Evolutionary conservation across 1,284 basidiomycete species (phyloP), one percentile per base, ranked within the genome.

Genomic region (Singerocomus rubriflavus): DNA sequence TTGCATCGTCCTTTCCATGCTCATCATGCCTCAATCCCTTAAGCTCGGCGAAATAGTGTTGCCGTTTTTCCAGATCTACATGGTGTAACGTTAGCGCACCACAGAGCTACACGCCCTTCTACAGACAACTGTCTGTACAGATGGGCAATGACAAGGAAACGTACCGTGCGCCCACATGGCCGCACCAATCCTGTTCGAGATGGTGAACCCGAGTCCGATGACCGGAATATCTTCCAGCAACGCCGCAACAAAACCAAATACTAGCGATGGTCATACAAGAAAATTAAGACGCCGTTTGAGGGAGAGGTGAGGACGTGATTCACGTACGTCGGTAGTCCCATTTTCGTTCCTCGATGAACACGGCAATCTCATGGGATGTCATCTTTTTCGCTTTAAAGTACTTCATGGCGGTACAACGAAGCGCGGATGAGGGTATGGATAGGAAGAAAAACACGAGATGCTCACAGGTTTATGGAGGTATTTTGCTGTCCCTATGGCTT

Each of bases 121-220:
- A n/a, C n/a, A 25, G 5, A 7, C 2, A 21, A 21, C 21, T 13
- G 29, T 17, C n/a, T 7, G 2, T 12, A n/a, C 41, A 11, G 26
- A 45, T 4, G 7, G 48, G 4, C 14, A 32, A 44, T 14, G 21
- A 35, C 6, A 17, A 26, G 39, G 32, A 30, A 14, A 70, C 78
- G 21, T 59, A 88, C 87, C 89, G 59, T 87, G 81, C 7, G 88
- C 87, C 90, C 91, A 93, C 92, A 95, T 94, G 1, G 90, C 91
- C 2, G 90, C 89, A 3, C 92, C 92, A 27, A 94, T 80, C 11
- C 89, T 77, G 65, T 94, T 94, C 0, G 91, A 92, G 29, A 95
- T 75, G 0, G 84, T 86, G 64, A 94, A 91, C 8, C 86, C 68
- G 4, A 93, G 70, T 0, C 91, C 92, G 14, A 91, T 62, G 51